Conservation (phyloP, 495 filamentous ascomycete genomes). For the Xylaria intraflava region DNA sequence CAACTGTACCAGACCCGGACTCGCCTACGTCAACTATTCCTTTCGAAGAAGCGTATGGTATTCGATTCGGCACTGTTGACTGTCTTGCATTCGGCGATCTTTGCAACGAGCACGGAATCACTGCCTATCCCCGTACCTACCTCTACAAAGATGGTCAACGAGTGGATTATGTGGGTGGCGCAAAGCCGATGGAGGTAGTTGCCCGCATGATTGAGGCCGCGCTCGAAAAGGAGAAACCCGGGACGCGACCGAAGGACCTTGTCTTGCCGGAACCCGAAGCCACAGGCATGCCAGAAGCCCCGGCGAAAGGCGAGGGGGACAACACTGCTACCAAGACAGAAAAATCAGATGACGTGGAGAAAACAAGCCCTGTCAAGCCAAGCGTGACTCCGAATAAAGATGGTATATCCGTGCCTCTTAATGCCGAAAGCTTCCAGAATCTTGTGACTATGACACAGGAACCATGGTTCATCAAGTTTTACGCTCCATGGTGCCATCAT, state of each 20-base stretch:
- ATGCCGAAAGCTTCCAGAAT: conserved; percentile 78
- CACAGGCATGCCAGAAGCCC: conserved; percentile 9
- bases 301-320: conserved; percentile 3
- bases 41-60: conserved; percentile 73
- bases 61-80: conserved; percentile 80
- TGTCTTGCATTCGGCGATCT: conserved; percentile 73
- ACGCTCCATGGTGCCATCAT: conserved; percentile 93
- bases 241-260: conserved; percentile 57
- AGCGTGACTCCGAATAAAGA: conserved; percentile 59
- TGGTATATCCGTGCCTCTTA: conserved; percentile 67
- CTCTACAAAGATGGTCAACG: conserved; percentile 76
- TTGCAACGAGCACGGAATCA: conserved; percentile 59
- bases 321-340: conserved; percentile 15
- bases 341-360: conserved; percentile 24
- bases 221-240: conserved; percentile 71
- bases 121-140: conserved; percentile 65
- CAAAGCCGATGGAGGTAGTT: conserved; percentile 53
- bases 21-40: conserved; percentile 15
- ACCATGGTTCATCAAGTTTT: conserved; percentile 98
- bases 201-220: conserved; percentile 67
- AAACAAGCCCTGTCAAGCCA: conserved; percentile 37
- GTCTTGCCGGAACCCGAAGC: conserved; percentile 36
- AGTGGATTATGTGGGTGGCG: conserved; percentile 53
- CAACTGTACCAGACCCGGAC: conserved; percentile 45
- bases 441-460: conserved; percentile 80